Conservation (phyloP, 306 rosid species). For the Potentilla sterilis region DNA sequence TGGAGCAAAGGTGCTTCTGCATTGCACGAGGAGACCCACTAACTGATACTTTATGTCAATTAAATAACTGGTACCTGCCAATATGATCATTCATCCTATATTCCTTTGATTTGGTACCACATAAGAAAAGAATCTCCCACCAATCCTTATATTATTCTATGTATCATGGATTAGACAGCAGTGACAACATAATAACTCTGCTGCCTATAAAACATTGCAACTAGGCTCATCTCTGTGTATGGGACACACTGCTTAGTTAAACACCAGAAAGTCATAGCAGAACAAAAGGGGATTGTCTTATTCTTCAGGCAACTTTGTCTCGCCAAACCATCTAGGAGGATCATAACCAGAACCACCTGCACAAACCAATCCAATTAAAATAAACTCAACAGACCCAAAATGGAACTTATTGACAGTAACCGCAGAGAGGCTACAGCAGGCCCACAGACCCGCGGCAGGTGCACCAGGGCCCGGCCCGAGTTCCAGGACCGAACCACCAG, state of each 20-base stretch:
- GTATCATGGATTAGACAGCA: neutral
- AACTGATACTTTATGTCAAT: neutral
- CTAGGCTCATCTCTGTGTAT: neutral
- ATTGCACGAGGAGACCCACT: neutral
- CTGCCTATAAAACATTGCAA: neutral
- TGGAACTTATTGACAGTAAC: neutral
- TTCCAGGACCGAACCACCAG: no score
- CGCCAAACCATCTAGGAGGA: slow-evolving; percentile 90
- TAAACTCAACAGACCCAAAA: neutral
- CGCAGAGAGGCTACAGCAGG: no score
- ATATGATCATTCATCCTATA: neutral
- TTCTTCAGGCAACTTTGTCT: slow-evolving; percentile 46
- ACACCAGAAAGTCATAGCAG: neutral
- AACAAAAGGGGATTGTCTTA: slow-evolving; percentile 6
- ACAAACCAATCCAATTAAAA: slow-evolving; percentile 8
- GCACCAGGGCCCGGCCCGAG: no score
- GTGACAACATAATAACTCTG: neutral
- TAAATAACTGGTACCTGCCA: neutral
- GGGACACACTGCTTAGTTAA: neutral
- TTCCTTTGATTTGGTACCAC: neutral
- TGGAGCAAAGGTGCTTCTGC: neutral
- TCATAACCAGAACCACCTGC: slow-evolving; percentile 85
- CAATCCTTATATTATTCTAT: neutral
- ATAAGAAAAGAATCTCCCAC: neutral
- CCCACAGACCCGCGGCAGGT: no score